Conservation (phyloP, 1,284 basidiomycete species). For the Laetiporus sulphureus region DNA sequence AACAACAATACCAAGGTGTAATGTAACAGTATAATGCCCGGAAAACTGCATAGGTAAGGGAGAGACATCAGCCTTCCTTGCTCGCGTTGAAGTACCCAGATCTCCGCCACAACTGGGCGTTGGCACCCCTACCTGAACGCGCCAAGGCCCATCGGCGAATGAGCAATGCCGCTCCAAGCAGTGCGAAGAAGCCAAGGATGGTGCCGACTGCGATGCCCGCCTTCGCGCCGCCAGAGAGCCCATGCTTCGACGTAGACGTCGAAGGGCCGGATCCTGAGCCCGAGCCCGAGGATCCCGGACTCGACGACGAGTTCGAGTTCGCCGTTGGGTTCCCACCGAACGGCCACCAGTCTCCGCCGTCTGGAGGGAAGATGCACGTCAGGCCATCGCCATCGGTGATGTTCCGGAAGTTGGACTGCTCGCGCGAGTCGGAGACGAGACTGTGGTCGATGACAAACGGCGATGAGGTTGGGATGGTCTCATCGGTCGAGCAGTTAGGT, state of each 20-base stretch:
- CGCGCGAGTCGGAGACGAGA: constrained; percentile 32
- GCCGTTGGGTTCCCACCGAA: constrained; percentile 50
- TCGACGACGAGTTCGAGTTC: too few species aligned
- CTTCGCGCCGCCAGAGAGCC: constrained; percentile 29
- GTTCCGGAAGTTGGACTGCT: constrained; percentile 46
- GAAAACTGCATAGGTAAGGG: too few species aligned
- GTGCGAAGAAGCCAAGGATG: constrained; percentile 37
- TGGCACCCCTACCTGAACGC: constrained; percentile 7
- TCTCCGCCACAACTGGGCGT: background rate
- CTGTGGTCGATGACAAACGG: constrained; percentile 53
- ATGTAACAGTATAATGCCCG: too few species aligned
- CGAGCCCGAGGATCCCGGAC: constrained; percentile 11
- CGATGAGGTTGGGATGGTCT: constrained; percentile 44
- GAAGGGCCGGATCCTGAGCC: constrained; percentile 11
- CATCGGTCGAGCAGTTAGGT: constrained; percentile 56
- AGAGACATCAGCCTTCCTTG: too few species aligned
- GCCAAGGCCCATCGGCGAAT: constrained; percentile 40
- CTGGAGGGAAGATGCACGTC: constrained; percentile 61
- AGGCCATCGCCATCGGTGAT: constrained; percentile 50
- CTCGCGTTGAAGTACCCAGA: constrained; percentile 4
- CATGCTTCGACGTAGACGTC: constrained; percentile 12
- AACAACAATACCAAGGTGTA: too few species aligned
- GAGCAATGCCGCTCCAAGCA: constrained; percentile 38
- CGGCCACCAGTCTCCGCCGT: constrained; percentile 68
- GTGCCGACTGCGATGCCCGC: constrained; percentile 52